Evolutionary conservation across 768 basidiomycete genomes (phyloP).

Genomic region (Serendipita sp.): DNA sequence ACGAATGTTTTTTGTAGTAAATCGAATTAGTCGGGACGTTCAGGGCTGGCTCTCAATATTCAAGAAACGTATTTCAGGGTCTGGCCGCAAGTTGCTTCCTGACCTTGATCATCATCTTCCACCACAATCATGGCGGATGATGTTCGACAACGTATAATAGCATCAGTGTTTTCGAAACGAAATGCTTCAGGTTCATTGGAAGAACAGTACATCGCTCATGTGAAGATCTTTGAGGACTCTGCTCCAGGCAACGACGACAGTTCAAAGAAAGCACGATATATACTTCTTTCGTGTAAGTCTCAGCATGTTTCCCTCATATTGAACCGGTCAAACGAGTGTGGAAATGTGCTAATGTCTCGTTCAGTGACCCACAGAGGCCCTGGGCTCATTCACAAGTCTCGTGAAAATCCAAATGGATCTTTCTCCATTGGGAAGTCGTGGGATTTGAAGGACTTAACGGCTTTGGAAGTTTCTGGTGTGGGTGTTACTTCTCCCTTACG

Average conservation of each 20-base stretch:
- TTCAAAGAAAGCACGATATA: constrained; percentile 73
- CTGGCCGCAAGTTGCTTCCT: neutral
- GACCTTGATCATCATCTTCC: constrained; percentile 3
- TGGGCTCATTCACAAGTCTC: constrained; percentile 87
- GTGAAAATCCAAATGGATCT: constrained; percentile 81
- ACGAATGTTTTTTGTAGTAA: too few relatives aligned
- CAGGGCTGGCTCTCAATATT: too few relatives aligned
- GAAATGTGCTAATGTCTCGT: neutral
- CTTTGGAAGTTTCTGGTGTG: constrained; percentile 61
- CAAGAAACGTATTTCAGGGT: too few relatives aligned
- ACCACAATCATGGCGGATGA: constrained; percentile 9
- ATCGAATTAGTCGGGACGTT: too few relatives aligned
- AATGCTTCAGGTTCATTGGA: constrained; percentile 46
- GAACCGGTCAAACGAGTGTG: neutral
- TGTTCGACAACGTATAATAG: constrained; percentile 37
- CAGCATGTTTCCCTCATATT: constrained; percentile 6
- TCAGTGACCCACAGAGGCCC: constrained; percentile 43
- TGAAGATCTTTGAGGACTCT: constrained; percentile 89
- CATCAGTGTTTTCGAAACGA: constrained; percentile 65
- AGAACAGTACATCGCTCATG: constrained; percentile 71
- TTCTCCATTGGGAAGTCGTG: constrained; percentile 98
- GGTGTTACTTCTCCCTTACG: constrained; percentile 15
- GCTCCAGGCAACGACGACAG: constrained; percentile 39
- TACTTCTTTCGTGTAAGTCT: constrained; percentile 77
- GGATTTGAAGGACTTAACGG: constrained; percentile 67